Base-by-base conservation (phyloP, 1,284 basidiomycete genomes). In the Thecaphora frezii region DNA sequence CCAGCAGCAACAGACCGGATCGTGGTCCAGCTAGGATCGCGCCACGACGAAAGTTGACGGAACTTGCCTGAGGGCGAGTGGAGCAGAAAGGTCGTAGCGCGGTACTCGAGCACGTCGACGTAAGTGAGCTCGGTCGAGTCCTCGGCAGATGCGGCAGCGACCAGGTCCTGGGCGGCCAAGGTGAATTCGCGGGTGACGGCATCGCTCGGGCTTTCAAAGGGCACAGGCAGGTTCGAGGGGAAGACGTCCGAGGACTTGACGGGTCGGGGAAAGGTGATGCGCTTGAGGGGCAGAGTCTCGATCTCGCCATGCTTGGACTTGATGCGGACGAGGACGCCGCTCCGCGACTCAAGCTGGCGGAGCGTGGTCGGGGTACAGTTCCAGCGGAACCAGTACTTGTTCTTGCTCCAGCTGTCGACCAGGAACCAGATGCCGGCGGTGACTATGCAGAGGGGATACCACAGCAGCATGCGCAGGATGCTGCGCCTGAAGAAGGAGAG, bases 361-460 rank as follows among this genome's bases (percentile, higher is more conserved):
- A 64, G 41, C 2, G 44, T 12, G 19, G 46, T 42, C 2, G 52
- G 40, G 3, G 50, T 44, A 9, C 52, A 53, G 47, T 65, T 69
- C 46, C 52, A 65, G 10, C 58, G 57, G 9, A 61, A 48, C 62
- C 62, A 69, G 37, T 55, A 55, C 46, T 57, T 64, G 51, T 64
- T 63, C 46, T 60, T 54, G 38, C 52, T 43, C 60, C 60, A 69
- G 23, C 48, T 54, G 45, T 58, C 62, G 23, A 52, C 41, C 41
- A 69, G 49, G 39, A 50, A 69, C 33, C 54, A 46, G 30, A 69
- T 51, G 12, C 66, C 66, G n/a, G 53, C 66, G n/a, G 54, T 61
- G 37, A 60, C 7, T 49, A 67, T 48, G 58, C 59, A 64, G 23
- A 58, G 46, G 16, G 40, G 2, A 21, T 64, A 69, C 67, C 67